These are phyloP conservation scores for Amanita brunnescens DNA, from an alignment of 768 basidiomycete species.

Conservation along the genomic window DNA sequence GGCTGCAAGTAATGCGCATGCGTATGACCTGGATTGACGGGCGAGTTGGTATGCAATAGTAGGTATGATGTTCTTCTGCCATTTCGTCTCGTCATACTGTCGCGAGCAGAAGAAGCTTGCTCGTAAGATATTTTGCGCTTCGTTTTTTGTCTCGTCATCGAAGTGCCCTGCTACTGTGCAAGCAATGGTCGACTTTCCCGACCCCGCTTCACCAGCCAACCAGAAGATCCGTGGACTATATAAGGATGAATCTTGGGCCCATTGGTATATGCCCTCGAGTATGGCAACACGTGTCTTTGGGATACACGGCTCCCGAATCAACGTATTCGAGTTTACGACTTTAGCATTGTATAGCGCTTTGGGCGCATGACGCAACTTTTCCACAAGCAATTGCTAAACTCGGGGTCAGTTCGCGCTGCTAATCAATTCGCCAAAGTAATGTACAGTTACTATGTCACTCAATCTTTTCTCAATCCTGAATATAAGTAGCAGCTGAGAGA, in stretches of 20 bases:
- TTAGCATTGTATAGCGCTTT: no score
- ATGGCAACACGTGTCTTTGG: neutral
- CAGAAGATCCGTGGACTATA: neutral
- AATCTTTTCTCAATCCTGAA: no score
- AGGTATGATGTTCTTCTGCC: neutral
- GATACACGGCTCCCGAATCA: no score
- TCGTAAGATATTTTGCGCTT: no score
- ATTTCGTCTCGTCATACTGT: neutral
- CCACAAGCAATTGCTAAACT: no score
- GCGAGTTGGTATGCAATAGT: constrained; percentile 6
- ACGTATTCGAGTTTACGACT: no score
- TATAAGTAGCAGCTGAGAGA: no score
- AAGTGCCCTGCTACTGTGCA: neutral
- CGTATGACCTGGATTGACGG: neutral
- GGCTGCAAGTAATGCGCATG: neutral
- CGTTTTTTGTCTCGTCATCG: neutral
- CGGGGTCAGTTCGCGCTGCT: no score
- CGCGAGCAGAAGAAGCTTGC: constrained; percentile 8
- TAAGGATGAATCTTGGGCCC: neutral
- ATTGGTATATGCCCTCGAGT: neutral
- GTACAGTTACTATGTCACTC: no score
- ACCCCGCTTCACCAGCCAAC: neutral
- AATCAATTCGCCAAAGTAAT: no score
- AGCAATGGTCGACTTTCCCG: neutral
- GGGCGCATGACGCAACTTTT: no score